Percentiles rank a stretch among this genome's conserved stretches.
Evolutionary conservation across 2,329 filamentous ascomycete genomes (phyloP).

Genomic region (Monosporascus sp.): DNA sequence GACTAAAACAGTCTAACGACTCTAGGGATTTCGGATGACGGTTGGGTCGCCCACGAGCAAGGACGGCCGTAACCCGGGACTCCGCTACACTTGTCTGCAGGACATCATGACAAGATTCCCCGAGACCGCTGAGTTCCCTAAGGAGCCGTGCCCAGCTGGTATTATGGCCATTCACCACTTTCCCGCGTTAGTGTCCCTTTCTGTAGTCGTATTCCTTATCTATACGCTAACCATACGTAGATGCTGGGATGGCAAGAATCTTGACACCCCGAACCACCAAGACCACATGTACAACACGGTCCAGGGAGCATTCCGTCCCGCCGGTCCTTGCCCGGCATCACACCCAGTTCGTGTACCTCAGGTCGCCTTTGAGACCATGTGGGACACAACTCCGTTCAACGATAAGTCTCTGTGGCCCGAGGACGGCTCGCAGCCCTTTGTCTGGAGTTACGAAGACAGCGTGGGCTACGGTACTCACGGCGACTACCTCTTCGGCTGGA

Average conservation of each 20-base stretch:
- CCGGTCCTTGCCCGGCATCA: constrained; percentile 30
- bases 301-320: constrained; percentile 21
- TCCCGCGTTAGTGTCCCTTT: constrained; percentile 23
- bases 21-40: constrained; percentile 37
- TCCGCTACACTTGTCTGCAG: constrained; percentile 29
- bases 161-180: constrained; percentile 36
- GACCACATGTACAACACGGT: constrained; percentile 34
- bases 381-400: constrained; percentile 35
- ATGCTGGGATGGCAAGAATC: constrained; percentile 23
- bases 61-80: constrained; percentile 21
- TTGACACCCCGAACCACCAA: constrained; percentile 27
- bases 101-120: constrained; percentile 29
- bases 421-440: constrained; percentile 31
- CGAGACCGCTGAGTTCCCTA: constrained; percentile 32
- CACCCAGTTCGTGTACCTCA: constrained; percentile 33
- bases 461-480: constrained; percentile 27
- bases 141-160: constrained; percentile 30
- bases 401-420: constrained; percentile 31
- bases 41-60: constrained; percentile 26
- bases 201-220: not conserved
- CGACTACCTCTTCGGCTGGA: constrained; percentile 21
- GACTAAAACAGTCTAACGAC: constrained; percentile 1
- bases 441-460: constrained; percentile 29
- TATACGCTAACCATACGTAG: constrained; percentile 13
- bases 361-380: constrained; percentile 40